Conservation (phyloP, 208 protist genomes). For the Herpetomonas tarakana region DNA sequence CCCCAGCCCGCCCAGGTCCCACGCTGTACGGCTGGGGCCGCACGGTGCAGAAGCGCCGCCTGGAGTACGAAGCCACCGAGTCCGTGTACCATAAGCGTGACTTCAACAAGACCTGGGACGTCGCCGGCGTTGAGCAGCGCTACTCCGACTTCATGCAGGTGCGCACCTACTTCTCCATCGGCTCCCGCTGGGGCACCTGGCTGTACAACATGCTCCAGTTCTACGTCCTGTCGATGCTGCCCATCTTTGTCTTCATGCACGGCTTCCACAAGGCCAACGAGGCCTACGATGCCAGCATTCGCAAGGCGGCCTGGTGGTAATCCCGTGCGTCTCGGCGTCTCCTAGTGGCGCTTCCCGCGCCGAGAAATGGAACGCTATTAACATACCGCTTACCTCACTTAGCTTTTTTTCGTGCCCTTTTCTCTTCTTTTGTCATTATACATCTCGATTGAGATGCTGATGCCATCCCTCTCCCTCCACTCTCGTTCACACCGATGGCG, state of each 20-base stretch:
- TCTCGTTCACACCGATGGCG: no score
- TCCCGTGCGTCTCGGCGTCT: not conserved
- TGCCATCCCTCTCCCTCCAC: no score
- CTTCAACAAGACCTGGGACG: slow-evolving; percentile 91
- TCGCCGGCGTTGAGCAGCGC: slow-evolving; percentile 85
- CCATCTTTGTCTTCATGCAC: slow-evolving; percentile 82
- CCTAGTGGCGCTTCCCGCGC: no score
- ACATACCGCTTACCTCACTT: no score
- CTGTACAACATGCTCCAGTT: slow-evolving; percentile 88
- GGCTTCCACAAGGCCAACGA: slow-evolving; percentile 76
- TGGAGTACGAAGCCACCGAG: slow-evolving; percentile 90
- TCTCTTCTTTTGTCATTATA: no score
- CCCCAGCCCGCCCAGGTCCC: slow-evolving; percentile 76
- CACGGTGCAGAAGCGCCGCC: slow-evolving; percentile 87
- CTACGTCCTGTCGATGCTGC: slow-evolving; percentile 82
- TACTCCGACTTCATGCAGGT: slow-evolving; percentile 90
- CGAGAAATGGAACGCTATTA: no score
- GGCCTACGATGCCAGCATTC: slow-evolving; percentile 84
- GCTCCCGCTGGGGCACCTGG: slow-evolving; percentile 86
- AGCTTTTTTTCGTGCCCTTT: no score
- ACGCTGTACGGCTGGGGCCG: slow-evolving; percentile 90
- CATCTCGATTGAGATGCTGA: no score
- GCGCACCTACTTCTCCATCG: slow-evolving; percentile 87
- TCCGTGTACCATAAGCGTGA: slow-evolving; percentile 90
- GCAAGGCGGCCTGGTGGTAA: slow-evolving; percentile 88